These are phyloP conservation scores for Kwoniella sp. DNA, from an alignment of 768 basidiomycete genomes.

Conservation along the genomic window DNA sequence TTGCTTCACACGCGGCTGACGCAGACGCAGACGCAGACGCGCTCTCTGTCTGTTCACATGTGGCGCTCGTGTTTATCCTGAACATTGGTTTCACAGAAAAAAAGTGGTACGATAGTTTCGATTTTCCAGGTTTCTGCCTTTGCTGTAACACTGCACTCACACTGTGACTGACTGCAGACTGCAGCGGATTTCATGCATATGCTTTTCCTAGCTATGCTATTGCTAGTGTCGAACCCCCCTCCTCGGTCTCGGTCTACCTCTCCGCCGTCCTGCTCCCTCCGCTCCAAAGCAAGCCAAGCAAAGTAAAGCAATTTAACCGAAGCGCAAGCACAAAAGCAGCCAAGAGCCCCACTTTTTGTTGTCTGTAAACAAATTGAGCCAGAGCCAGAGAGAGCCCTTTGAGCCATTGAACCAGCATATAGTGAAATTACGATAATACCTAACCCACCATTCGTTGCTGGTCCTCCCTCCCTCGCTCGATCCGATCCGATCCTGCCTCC, in stretches of 20 bases:
- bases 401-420: background rate
- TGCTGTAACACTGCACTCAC: too few species aligned
- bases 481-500: background rate
- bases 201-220: too few species aligned
- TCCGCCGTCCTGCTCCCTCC: background rate
- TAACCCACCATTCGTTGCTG: background rate
- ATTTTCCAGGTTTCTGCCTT: too few species aligned
- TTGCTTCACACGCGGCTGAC: too few species aligned
- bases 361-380: too few species aligned
- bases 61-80: background rate
- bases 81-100: background rate
- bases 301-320: background rate
- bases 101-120: constrained; percentile 2
- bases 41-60: too few species aligned
- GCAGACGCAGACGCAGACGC: background rate
- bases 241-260: background rate
- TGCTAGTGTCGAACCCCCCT: too few species aligned
- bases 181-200: background rate
- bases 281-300: background rate
- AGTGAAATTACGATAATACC: background rate
- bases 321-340: background rate
- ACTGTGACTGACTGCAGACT: too few species aligned
- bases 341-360: too few species aligned
- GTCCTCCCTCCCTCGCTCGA: background rate
- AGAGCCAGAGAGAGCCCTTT: too few species aligned